A percentile compares a stretch with the other conserved stretches of the same genome.
These are phyloP conservation scores for Tolypocladium pustulatum DNA, from an alignment of 2,329 filamentous ascomycete genomes.

Conservation along the genomic window DNA sequence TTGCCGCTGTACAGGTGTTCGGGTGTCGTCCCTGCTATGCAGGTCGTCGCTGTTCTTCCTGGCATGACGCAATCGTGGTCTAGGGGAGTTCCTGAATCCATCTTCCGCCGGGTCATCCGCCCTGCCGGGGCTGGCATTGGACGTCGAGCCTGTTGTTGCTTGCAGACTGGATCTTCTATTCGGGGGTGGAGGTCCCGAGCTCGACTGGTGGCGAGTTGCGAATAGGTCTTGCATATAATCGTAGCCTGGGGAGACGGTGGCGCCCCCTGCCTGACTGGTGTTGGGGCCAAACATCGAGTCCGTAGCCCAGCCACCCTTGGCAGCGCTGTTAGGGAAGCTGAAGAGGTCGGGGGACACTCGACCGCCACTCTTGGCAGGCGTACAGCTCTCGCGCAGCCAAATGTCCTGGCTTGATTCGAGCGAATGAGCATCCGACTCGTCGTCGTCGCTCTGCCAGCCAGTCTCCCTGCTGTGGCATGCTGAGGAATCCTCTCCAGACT, in stretches of 20 bases:
- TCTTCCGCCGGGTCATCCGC: conserved; percentile 1
- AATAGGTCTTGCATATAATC: conserved; percentile 37
- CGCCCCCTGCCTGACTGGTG: conserved; percentile 9
- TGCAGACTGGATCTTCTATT: conserved; percentile 43
- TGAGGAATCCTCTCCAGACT: conserved; percentile 36
- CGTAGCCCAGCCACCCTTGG: conserved; percentile 33
- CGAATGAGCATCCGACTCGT: conserved; percentile 30
- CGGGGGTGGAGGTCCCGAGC: conserved; percentile 34
- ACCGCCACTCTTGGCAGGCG: conserved; percentile 20
- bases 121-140: conserved; percentile 8
- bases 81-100: conserved; percentile 11
- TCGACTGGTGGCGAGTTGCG: conserved; percentile 24
- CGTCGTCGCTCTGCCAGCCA: conserved; percentile 34
- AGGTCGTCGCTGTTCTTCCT: conserved; percentile 20
- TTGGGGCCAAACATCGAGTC: conserved; percentile 34
- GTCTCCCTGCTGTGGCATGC: conserved; percentile 27
- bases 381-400: conserved; percentile 45
- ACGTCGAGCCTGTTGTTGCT: conserved; percentile 29
- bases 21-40: conserved; percentile 13
- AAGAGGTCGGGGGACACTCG: conserved; percentile 42
- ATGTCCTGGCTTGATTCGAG: conserved; percentile 42
- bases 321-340: conserved; percentile 32
- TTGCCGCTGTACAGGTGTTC: conserved; percentile 14
- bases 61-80: conserved; percentile 6
- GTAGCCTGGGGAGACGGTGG: conserved; percentile 14